phyloP scores from a whole-genome alignment of 768 basidiomycete species.

The Serendipita sp. region DNA sequence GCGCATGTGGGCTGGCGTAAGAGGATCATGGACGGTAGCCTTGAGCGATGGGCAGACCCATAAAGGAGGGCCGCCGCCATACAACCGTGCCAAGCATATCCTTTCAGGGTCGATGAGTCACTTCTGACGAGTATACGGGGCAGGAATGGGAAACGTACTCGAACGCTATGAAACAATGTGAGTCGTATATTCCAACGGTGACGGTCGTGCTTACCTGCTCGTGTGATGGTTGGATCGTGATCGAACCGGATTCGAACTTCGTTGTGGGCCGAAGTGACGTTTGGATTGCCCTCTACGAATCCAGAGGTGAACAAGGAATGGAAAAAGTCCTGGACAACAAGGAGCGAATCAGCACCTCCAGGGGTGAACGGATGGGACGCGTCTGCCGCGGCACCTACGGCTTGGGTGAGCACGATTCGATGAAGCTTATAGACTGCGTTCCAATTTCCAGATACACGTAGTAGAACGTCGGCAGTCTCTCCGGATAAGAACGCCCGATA shows the following conservation, averaged over 20 bases:
- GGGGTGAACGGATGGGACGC: background rate
- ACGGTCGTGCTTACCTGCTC: conserved; percentile 45
- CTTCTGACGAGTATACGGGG: background rate
- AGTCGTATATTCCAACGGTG: conserved; percentile 8
- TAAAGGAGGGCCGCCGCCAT: conserved; percentile 69
- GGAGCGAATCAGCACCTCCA: conserved; percentile 6
- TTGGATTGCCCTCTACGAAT: conserved; percentile 35
- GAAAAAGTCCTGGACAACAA: conserved; percentile 56
- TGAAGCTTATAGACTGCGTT: conserved; percentile 63
- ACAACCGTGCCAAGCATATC: conserved; percentile 72
- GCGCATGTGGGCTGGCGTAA: conserved; percentile 46
- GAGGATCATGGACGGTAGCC: conserved; percentile 49
- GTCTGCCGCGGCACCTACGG: conserved; percentile 31
- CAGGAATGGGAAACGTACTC: conserved; percentile 43
- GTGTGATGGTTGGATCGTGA: conserved; percentile 66
- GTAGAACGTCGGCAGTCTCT: conserved; percentile 60
- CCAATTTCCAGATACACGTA: conserved; percentile 55
- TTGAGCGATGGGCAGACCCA: conserved; percentile 47
- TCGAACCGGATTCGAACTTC: conserved; percentile 60
- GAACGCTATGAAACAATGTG: conserved; percentile 41
- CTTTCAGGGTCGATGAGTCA: conserved; percentile 24
- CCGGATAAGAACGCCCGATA: conserved; percentile 58
- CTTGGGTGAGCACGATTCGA: conserved; percentile 75
- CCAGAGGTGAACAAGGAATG: conserved; percentile 71
- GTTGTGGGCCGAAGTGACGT: conserved; percentile 23